Evolutionary conservation across 1,139 yeast genomes (phyloP).

Genomic region (Pichia kudriavzevii): DNA sequence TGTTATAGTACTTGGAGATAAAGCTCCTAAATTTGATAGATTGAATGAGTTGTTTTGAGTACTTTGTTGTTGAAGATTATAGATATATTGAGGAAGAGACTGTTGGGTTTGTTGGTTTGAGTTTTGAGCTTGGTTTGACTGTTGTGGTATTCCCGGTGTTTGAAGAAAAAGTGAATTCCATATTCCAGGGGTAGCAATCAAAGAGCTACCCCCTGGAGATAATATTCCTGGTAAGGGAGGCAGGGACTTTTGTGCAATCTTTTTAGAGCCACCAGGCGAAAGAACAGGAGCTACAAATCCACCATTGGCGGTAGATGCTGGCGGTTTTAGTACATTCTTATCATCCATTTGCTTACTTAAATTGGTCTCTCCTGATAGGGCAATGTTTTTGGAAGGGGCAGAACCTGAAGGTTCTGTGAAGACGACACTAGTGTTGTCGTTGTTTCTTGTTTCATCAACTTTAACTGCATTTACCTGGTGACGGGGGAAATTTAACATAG

Average conservation of each 20-base stretch:
- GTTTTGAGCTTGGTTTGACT: constrained; percentile 26
- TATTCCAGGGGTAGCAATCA: constrained; percentile 45
- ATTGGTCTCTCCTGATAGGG: too few relatives aligned
- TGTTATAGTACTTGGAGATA: constrained; percentile 9
- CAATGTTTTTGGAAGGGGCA: too few relatives aligned
- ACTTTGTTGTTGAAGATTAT: constrained; percentile 6
- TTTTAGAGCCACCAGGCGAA: constrained; percentile 47
- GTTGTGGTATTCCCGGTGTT: constrained; percentile 16
- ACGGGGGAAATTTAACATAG: constrained; percentile 6
- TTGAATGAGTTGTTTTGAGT: not conserved
- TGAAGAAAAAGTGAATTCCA: constrained; percentile 42
- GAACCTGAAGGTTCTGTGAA: constrained; percentile 8
- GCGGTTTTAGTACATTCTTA: constrained; percentile 1
- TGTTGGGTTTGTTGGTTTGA: constrained; percentile 1
- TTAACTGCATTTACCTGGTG: too few relatives aligned
- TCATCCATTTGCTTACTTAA: too few relatives aligned
- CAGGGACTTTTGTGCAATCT: constrained; percentile 28
- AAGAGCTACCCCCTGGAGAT: constrained; percentile 30
- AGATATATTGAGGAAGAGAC: constrained; percentile 6
- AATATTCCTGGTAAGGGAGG: constrained; percentile 40
- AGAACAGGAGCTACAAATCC: constrained; percentile 46
- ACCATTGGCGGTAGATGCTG: not conserved
- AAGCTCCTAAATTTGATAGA: constrained; percentile 1
- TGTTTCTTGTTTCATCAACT: too few relatives aligned
- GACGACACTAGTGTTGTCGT: constrained; percentile 4